These are phyloP conservation scores for Lipomyces kockii DNA, from an alignment of 805 yeast species.

Conservation along the genomic window DNA sequence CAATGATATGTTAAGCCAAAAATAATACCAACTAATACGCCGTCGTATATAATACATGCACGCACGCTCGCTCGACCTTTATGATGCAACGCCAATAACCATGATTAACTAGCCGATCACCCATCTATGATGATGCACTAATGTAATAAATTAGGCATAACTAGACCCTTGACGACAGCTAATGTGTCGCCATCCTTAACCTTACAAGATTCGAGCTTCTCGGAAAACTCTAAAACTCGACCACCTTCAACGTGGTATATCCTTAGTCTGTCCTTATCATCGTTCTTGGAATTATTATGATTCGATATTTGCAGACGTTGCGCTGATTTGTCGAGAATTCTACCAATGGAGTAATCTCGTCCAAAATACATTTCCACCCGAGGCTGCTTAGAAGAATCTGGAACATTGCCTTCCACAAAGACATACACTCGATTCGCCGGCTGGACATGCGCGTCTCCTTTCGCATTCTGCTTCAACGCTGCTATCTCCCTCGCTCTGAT, in stretches of 20 bases:
- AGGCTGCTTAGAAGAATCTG: not conserved
- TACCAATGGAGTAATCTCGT: conserved; percentile 63
- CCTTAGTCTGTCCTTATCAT: conserved; percentile 51
- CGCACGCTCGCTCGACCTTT: not conserved
- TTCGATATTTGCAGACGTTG: conserved; percentile 55
- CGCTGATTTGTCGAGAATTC: conserved; percentile 60
- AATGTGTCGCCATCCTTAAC: conserved; percentile 57
- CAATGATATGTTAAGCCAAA: not conserved
- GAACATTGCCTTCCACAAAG: conserved; percentile 45
- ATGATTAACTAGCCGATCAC: not conserved
- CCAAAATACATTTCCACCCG: conserved; percentile 53
- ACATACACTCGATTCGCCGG: conserved; percentile 55
- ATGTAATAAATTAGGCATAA: conserved; percentile 31
- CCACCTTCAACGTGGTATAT: conserved; percentile 51
- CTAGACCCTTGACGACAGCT: conserved; percentile 58
- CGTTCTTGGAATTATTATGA: conserved; percentile 51
- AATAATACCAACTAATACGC: not conserved
- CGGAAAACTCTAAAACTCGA: conserved; percentile 47
- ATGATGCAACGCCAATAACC: not conserved
- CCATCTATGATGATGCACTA: not conserved
- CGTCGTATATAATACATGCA: not conserved
- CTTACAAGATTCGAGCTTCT: conserved; percentile 48
- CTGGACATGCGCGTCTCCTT: conserved; percentile 56
- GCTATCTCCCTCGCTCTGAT: conserved; percentile 47
- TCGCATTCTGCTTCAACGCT: conserved; percentile 53